phyloP scores from a whole-genome alignment of 305 asterid species.

The Fraxinus xanthoxyloides region DNA sequence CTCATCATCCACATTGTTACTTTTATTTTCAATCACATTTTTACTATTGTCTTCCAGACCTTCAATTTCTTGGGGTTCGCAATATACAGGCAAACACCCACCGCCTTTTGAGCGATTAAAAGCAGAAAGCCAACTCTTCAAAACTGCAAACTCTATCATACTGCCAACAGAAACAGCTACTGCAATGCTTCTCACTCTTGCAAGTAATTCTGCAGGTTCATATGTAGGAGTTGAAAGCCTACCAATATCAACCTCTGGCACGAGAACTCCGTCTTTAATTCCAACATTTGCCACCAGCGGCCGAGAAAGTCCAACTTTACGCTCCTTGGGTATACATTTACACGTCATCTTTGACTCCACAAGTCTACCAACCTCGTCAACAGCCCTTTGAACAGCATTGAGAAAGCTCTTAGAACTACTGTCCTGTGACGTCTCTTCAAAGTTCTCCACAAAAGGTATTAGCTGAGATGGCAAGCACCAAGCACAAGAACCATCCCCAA shows the following conservation, averaged over 20 bases:
- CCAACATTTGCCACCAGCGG: conserved; percentile 47
- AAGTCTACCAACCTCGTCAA: conserved; percentile 40
- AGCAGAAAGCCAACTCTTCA: conserved; percentile 63
- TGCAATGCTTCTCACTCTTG: conserved; percentile 29
- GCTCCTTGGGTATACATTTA: conserved; percentile 38
- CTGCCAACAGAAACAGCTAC: conserved; percentile 25
- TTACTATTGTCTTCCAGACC: conserved; percentile 56
- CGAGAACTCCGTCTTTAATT: conserved; percentile 43
- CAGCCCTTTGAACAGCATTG: conserved; percentile 43
- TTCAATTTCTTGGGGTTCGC: conserved; percentile 46
- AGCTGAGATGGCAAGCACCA: conserved; percentile 62
- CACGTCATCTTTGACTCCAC: conserved; percentile 43
- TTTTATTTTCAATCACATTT: neutral
- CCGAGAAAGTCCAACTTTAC: conserved; percentile 35
- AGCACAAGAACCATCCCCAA: conserved; percentile 58
- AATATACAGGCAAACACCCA: conserved; percentile 27
- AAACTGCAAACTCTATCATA: conserved; percentile 41
- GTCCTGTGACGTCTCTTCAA: conserved; percentile 32
- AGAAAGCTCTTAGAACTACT: conserved; percentile 31
- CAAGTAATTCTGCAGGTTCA: conserved; percentile 43
- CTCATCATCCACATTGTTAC: neutral
- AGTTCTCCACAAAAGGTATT: conserved; percentile 44
- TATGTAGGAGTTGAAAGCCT: conserved; percentile 38
- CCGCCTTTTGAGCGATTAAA: conserved; percentile 48
- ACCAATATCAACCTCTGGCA: conserved; percentile 48